These are phyloP conservation scores for Hevea brasiliensis DNA, from an alignment of 345 rosid species.

Conservation along the genomic window DNA sequence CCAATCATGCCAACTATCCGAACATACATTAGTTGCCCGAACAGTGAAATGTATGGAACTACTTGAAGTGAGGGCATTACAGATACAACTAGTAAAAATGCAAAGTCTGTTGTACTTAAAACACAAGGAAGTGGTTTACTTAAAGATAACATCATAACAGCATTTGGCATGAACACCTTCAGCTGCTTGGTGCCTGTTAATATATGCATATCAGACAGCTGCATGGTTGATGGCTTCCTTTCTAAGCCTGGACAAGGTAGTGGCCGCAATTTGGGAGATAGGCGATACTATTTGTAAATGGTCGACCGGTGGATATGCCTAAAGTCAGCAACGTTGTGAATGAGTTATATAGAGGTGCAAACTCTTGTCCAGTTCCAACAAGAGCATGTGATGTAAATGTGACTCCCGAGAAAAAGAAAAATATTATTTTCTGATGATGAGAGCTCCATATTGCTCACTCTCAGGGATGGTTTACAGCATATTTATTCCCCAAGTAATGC, in stretches of 20 bases:
- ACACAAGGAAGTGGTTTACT: slow-evolving; percentile 90
- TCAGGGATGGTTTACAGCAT: slow-evolving; percentile 72
- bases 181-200: slow-evolving; percentile 71
- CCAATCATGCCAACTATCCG: no score
- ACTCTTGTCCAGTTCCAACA: slow-evolving; percentile 77
- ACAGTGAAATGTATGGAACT: no score
- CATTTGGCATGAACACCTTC: slow-evolving; percentile 75
- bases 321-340: slow-evolving; percentile 92
- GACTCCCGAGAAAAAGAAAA: slow-evolving; percentile 94
- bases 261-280: slow-evolving; percentile 93
- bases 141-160: slow-evolving; percentile 80
- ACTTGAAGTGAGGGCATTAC: no score
- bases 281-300: slow-evolving; percentile 86
- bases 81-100: slow-evolving; percentile 61
- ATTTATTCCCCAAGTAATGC: slow-evolving; percentile 68
- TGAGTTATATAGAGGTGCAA: slow-evolving; percentile 90
- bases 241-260: slow-evolving; percentile 93
- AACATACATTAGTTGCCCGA: no score
- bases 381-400: slow-evolving; percentile 85
- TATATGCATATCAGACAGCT: slow-evolving; percentile 58
- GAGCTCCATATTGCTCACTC: slow-evolving; percentile 61
- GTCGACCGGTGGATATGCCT: slow-evolving; percentile 98
- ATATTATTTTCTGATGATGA: slow-evolving; percentile 89
- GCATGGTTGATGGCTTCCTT: slow-evolving; percentile 87
- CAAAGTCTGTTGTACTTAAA: slow-evolving; percentile 75